Conservation (phyloP, 306 rosid species). For the Cucumis sativus region Cucumber_9930_V3 NC_026658.2:26275501-26276000, state of each 20-base stretch:
- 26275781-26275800: background rate
- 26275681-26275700: background rate
- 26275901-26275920: background rate
- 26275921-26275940: background rate
- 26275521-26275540: background rate
- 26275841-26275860: background rate
- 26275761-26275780: background rate
- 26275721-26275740: background rate
- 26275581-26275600: background rate
- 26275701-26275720: background rate
- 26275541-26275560: background rate
- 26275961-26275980: background rate
- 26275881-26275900: background rate
- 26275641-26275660: background rate
- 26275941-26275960: background rate
- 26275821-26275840: background rate
- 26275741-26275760: background rate
- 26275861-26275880: background rate
- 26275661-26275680: constrained; percentile 5
- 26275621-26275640: background rate
- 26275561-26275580: background rate
- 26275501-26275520: background rate
- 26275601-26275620: background rate
- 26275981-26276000: background rate
- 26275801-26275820: background rate